Evolutionary conservation across 106 monocot species (phyloP), one percentile per base, ranked within the genome.

Genomic region (Narthecium ossifragum): DNA sequence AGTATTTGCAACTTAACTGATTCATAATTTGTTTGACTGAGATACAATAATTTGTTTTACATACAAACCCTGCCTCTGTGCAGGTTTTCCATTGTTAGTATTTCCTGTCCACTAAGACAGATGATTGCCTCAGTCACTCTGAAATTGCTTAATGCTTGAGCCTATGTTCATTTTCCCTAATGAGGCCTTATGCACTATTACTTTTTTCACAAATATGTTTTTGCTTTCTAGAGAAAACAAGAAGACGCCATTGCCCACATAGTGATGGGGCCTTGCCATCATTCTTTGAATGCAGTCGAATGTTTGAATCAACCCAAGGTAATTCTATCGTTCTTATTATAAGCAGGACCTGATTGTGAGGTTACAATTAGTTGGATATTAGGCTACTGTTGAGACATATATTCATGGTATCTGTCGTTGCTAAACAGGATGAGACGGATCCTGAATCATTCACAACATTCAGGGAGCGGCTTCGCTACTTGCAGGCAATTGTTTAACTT

Each of bases 381-480:
- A 12, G 31, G 31, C 31, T 4, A 10, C 7, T 32, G 11, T 1
- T 11, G 25, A 15, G 24, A 46, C 22, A 65, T 38, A n/a, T 25
- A 31, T 7, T 34, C n/a, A n/a, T n/a, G n/a, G n/a, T n/a, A 62
- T 20, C 51, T 59, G 8, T 60, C 20, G 18, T 55, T 51, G 22
- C 40, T 53, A 31, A 63, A 36, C 62, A 92, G 86, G 84, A 76
- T 52, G 73, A 76, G 55, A 80, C 59, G 69, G 72, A 78, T 46
- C 63, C 74, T 18, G 58, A 60, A 61, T 64, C 75, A 26, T 88
- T 92, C 71, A 75, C 76, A 40, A 84, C 92, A 62, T 92, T 92
- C 55, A 84, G 63, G 52, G 87, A 92, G 22, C 75, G 92, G 1
- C 87, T 92, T 58, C 23, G 26, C 31, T 76, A 88, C 64, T 73